Evolutionary conservation across 257 asterid species (phyloP), one percentile per base, ranked within the genome.

Genomic region (Solanum sejunctum): DNA sequence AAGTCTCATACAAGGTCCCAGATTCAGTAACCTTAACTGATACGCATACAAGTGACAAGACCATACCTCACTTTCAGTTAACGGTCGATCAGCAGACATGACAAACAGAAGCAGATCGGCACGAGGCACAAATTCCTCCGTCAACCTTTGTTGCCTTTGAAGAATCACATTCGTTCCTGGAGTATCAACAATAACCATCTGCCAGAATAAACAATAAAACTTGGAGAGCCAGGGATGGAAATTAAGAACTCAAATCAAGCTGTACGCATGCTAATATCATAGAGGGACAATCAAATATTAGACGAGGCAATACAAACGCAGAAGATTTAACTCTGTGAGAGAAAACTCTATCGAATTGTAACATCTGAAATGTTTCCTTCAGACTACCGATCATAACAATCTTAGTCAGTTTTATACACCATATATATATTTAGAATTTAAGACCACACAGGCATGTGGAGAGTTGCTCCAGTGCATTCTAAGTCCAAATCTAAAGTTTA

Each of bases 141-240:
- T 97, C 82, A 97, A 91, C 66, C 93, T 95, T 87, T 97, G 99
- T 89, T 97, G 99, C 90, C 99, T 93, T 90, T 97, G 98, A 88
- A 97, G 98, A 89, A 97, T 97, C 92, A 97, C 99, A 91, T 97
- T 97, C 47, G 99, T 97, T 85, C 99, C 98, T 88, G 99, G 99
- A 75, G 99, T 97, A 88, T 97, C 99, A 72, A 95, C 98, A 85
- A 97, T 91, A 85, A 92, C 89, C 98, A 97, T 97, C 99, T 97
- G 96, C 87, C 87, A 83, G 85, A 86, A 70, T 51, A 79, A 63
- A 85, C 85, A 67, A 57, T 78, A 71, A 83, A 88, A 56, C 72
- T 54, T 54, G 20, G 77, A 75, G 78, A 43, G 4, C 32, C 36
- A 12, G 39, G 64, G 26, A 78, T 52, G 47, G 82, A 51, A 51